Percentiles rank a stretch among this genome's conserved stretches.
These are phyloP conservation scores for Ophiostoma ulmi DNA, from an alignment of 2,329 filamentous ascomycete species.

Conservation along the genomic window DNA sequence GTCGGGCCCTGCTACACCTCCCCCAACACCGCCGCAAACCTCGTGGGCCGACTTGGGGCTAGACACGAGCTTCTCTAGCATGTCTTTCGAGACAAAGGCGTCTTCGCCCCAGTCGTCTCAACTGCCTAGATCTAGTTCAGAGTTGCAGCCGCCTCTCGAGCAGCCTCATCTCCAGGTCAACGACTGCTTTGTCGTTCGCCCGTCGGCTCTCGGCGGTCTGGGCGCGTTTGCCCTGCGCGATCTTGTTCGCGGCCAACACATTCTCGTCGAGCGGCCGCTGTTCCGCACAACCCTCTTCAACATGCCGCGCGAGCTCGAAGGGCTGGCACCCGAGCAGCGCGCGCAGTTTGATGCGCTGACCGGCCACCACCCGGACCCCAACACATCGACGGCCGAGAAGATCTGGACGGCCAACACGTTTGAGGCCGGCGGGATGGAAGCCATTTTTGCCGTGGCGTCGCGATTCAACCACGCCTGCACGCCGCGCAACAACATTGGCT, in stretches of 20 bases:
- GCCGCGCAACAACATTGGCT: slow-evolving; percentile 41
- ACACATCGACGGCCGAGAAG: slow-evolving; percentile 18
- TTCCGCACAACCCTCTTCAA: slow-evolving; percentile 33
- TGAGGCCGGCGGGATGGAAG: slow-evolving; percentile 25
- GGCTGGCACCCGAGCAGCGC: slow-evolving; percentile 33
- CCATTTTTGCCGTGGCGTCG: slow-evolving; percentile 39
- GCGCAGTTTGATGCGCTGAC: slow-evolving; percentile 39
- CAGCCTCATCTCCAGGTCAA: slow-evolving; percentile 32
- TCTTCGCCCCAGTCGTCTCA: not conserved
- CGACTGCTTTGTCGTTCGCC: slow-evolving; percentile 38
- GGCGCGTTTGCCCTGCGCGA: slow-evolving; percentile 44
- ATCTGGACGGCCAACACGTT: slow-evolving; percentile 34
- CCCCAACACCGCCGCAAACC: not conserved
- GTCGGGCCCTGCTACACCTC: not conserved
- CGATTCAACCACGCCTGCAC: slow-evolving; percentile 57
- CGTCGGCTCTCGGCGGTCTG: slow-evolving; percentile 41
- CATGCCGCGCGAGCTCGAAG: slow-evolving; percentile 37
- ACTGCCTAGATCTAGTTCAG: not conserved
- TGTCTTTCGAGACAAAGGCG: not conserved
- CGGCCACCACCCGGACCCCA: slow-evolving; percentile 27
- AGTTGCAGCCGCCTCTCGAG: not conserved
- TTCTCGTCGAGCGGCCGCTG: slow-evolving; percentile 45
- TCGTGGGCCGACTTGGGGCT: not conserved
- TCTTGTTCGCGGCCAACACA: slow-evolving; percentile 37
- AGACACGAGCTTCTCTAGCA: not conserved